Evolutionary conservation across 768 basidiomycete genomes (phyloP).

Genomic region (Amanita pallidorosea): DNA sequence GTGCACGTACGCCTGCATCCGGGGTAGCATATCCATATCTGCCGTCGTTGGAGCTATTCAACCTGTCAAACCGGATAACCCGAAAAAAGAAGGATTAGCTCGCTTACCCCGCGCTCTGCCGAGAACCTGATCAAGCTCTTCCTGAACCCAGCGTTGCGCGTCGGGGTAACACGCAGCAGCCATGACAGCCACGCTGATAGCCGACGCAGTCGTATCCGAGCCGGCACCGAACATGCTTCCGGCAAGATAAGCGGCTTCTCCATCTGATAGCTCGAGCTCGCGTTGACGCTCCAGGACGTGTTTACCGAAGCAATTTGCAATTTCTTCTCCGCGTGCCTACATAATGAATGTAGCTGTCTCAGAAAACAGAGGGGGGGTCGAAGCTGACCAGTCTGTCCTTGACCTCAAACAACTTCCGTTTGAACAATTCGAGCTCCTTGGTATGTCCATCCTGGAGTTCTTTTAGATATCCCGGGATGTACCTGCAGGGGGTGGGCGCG

Average conservation of each 20-base stretch:
- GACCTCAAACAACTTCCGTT: conserved; percentile 37
- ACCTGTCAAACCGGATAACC: background rate
- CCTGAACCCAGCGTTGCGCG: conserved; percentile 38
- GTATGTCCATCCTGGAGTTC: conserved; percentile 44
- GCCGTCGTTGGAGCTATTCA: conserved; percentile 24
- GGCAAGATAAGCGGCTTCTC: conserved; percentile 52
- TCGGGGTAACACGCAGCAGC: conserved; percentile 46
- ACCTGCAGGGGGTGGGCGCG: conserved; percentile 14
- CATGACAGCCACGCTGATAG: conserved; percentile 45
- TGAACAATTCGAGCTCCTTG: conserved; percentile 47
- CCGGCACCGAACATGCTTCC: conserved; percentile 61
- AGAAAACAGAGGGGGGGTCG: background rate
- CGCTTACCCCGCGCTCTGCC: conserved; percentile 31
- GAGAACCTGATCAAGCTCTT: conserved; percentile 42
- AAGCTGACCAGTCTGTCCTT: conserved; percentile 29
- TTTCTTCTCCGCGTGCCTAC: conserved; percentile 22
- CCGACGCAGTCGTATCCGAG: conserved; percentile 53
- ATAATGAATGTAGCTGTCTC: background rate
- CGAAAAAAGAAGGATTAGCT: background rate
- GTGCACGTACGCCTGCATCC: conserved; percentile 37
- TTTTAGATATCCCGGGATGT: conserved; percentile 52
- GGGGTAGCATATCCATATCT: conserved; percentile 31
- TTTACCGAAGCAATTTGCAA: conserved; percentile 40
- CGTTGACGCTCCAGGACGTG: conserved; percentile 47
- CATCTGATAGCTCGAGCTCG: conserved; percentile 40